A percentile compares a stretch with the other conserved stretches of the same genome.
phyloP scores from a whole-genome alignment of 805 yeast genomes.

The Candida lessepsii region DNA sequence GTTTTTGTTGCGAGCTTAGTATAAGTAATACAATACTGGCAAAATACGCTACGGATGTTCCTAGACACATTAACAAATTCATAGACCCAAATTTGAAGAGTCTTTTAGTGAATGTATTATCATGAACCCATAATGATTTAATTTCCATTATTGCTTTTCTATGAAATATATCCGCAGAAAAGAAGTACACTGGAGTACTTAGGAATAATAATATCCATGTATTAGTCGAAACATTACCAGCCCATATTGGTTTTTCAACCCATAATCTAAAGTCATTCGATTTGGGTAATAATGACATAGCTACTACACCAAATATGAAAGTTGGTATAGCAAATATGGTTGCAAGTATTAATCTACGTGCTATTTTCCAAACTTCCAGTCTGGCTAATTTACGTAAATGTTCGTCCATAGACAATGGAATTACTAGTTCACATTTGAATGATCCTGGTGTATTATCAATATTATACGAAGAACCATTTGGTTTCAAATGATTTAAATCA shows the following conservation, averaged over 20 bases:
- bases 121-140: conserved; percentile 53
- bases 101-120: conserved; percentile 54
- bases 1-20: conserved; percentile 38
- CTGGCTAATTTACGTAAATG: conserved; percentile 51
- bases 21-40: conserved; percentile 60
- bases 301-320: conserved; percentile 65
- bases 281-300: conserved; percentile 56
- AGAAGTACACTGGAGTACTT: conserved; percentile 72
- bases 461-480: conserved; percentile 24
- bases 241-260: conserved; percentile 62
- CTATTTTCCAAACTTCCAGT: conserved; percentile 47
- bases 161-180: conserved; percentile 73
- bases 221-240: conserved; percentile 57
- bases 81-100: conserved; percentile 73
- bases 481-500: conserved; percentile 46
- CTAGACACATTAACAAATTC: conserved; percentile 70
- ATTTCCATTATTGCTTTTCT: conserved; percentile 62
- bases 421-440: conserved; percentile 53
- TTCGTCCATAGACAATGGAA: conserved; percentile 61
- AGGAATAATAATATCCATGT: conserved; percentile 65
- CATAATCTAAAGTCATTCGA: conserved; percentile 45
- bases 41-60: conserved; percentile 70
- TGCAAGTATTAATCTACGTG: conserved; percentile 48
- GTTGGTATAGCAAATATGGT: conserved; percentile 62
- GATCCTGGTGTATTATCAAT: conserved; percentile 21